Evolutionary conservation across 257 asterid genomes (phyloP), one percentile per base, ranked within the genome.

Genomic region (Solanum paucissectum): DNA sequence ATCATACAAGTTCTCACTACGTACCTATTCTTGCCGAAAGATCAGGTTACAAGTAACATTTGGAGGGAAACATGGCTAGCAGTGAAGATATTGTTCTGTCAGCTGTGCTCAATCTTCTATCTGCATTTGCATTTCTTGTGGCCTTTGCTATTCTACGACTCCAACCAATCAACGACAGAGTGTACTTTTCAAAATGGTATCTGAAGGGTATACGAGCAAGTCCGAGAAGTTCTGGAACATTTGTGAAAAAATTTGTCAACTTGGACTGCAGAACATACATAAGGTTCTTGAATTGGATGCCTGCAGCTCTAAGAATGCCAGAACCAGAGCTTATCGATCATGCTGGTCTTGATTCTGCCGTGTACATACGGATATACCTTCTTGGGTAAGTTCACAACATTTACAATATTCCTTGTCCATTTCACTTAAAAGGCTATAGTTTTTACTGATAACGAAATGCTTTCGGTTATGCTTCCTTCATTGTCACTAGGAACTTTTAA

Each of bases 261-360:
- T 74, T 92, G 86, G 95, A 95, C 84, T 81, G 87, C 84, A 90
- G 87, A 73, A 87, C 91, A 21, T 93, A 94, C 89, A 73, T 96
- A 83, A 93, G 85, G 87, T 96, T 95, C 90, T 95, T 95, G 95
- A 93, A 88, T 82, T 96, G 99, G 99, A 96, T 95, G 98, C 95
- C 95, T 76, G 98, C 95, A 6, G 98, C 99, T 44, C 89, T 94
- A 86, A 90, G 92, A 86, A 95, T 96, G 99, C 96, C 99, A 4
- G 96, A 96, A 60, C 94, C 93, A 7, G 99, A 95, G 91, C 97
- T 96, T 68, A 91, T 92, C 29, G 97, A 95, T 33, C 98, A 95
- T n/a, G 99, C 98, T 21, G 99, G 99, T 62, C 98, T 96, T 14
- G 99, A 96, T 88, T 95, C 99, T 75, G 95, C 94, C 25, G 94